Evolutionary conservation across 2,329 filamentous ascomycete species (phyloP).

Genomic region (Helotiales sp.): DNA sequence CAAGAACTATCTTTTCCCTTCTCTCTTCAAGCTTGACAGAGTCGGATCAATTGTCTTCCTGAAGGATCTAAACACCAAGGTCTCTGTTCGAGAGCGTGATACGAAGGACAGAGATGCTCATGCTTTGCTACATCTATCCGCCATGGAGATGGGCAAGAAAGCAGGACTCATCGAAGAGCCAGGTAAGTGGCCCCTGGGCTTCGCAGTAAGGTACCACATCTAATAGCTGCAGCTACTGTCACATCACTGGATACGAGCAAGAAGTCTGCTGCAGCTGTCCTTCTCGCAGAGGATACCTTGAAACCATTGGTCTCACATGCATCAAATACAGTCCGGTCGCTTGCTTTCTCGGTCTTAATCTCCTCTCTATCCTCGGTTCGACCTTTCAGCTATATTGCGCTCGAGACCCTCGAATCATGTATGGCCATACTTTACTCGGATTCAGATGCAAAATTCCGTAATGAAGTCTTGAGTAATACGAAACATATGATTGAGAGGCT

Average conservation of each 20-base stretch:
- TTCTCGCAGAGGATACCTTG: conserved; percentile 46
- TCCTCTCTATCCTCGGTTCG: conserved; percentile 73
- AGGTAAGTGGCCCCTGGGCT: conserved; percentile 41
- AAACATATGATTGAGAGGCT: conserved; percentile 77
- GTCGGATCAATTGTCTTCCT: conserved; percentile 56
- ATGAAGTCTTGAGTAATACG: conserved; percentile 74
- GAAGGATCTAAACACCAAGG: conserved; percentile 53
- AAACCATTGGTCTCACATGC: conserved; percentile 54
- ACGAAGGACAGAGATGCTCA: conserved; percentile 50
- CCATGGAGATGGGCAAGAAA: conserved; percentile 72
- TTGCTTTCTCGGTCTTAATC: conserved; percentile 79
- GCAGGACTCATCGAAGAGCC: conserved; percentile 69
- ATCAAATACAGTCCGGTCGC: conserved; percentile 67
- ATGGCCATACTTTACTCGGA: conserved; percentile 77
- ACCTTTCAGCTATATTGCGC: conserved; percentile 63
- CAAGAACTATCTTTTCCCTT: conserved; percentile 64
- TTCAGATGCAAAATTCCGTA: conserved; percentile 81
- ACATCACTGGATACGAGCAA: conserved; percentile 40
- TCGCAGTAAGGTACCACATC: conserved; percentile 6
- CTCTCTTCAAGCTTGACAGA: conserved; percentile 60
- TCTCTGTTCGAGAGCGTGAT: conserved; percentile 46
- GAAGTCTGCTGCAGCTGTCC: conserved; percentile 33
- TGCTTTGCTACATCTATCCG: conserved; percentile 61
- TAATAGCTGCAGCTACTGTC: conserved; percentile 21
- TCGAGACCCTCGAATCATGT: conserved; percentile 63